Percentiles rank a stretch among this genome's conserved stretches.
These are phyloP conservation scores for Xylaria sp. DNA, from an alignment of 2,329 filamentous ascomycete species.

Conservation along the genomic window DNA sequence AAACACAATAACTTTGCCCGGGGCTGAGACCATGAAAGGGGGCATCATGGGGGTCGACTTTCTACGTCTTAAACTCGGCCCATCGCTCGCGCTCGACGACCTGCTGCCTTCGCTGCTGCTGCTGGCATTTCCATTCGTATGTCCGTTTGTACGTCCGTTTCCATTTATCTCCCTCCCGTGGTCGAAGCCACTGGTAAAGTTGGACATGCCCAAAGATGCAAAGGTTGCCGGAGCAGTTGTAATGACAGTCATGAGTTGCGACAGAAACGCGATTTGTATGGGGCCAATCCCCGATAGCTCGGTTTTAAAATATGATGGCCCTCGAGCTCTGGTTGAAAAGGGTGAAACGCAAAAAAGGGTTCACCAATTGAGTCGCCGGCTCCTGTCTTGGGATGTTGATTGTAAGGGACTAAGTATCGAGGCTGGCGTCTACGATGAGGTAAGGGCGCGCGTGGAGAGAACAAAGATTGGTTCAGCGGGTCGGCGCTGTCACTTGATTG, in stretches of 20 bases:
- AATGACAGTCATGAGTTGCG: constrained; percentile 42
- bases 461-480: neutral
- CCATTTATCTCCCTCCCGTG: constrained; percentile 42
- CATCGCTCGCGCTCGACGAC: constrained; percentile 47
- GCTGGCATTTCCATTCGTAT: constrained; percentile 46
- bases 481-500: neutral
- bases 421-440: neutral
- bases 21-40: constrained; percentile 96
- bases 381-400: neutral
- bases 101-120: constrained; percentile 49
- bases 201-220: constrained; percentile 48
- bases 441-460: constrained; percentile 10
- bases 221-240: constrained; percentile 45
- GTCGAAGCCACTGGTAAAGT: constrained; percentile 47
- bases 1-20: constrained; percentile 97
- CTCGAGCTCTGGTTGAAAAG: neutral
- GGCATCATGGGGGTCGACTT: constrained; percentile 77
- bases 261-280: constrained; percentile 16
- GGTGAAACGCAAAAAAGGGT: neutral
- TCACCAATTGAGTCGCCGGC: constrained; percentile 9
- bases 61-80: constrained; percentile 62
- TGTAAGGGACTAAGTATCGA: neutral
- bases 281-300: constrained; percentile 20
- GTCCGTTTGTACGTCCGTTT: constrained; percentile 42
- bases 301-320: constrained; percentile 9